Percentiles rank a stretch among this genome's conserved stretches.
Evolutionary conservation across 768 basidiomycete species (phyloP).

Genomic region (Boletales sp.): DNA sequence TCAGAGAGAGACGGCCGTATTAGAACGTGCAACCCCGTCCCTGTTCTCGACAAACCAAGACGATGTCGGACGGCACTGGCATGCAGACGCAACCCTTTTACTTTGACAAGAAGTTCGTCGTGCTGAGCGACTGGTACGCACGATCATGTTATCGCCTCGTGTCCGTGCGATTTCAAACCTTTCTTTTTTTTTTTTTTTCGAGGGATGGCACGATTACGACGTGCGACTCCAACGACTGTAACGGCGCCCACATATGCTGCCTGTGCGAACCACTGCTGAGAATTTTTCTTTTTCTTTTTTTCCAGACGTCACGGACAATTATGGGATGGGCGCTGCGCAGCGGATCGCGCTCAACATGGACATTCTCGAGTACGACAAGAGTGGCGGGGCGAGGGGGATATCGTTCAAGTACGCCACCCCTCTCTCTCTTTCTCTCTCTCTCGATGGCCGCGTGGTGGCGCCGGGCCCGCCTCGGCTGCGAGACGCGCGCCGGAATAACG

Average conservation of each 20-base stretch:
- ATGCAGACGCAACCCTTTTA: conserved; percentile 18
- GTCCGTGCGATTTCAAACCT: neutral
- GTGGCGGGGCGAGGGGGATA: conserved; percentile 16
- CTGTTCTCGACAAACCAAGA: neutral
- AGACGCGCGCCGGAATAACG: no score
- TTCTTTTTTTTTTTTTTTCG: no score
- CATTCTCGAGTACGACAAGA: conserved; percentile 54
- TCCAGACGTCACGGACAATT: conserved; percentile 82
- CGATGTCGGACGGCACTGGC: conserved; percentile 14
- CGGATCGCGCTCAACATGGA: conserved; percentile 60
- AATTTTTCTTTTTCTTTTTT: neutral
- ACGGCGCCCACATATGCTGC: conserved; percentile 13
- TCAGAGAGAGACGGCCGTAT: neutral
- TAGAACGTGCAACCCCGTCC: no score
- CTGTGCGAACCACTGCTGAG: neutral
- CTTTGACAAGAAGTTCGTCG: conserved; percentile 76
- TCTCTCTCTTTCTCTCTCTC: neutral
- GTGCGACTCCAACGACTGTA: conserved; percentile 90
- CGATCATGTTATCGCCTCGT: conserved; percentile 20
- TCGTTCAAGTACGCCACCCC: conserved; percentile 42
- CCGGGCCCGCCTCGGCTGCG: neutral
- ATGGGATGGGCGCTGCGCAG: conserved; percentile 77
- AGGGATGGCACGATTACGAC: conserved; percentile 96
- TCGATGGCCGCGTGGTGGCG: neutral
- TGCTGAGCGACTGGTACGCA: conserved; percentile 84